Conservation (phyloP, 305 asterid species). For the Andrographis paniculata region DNA sequence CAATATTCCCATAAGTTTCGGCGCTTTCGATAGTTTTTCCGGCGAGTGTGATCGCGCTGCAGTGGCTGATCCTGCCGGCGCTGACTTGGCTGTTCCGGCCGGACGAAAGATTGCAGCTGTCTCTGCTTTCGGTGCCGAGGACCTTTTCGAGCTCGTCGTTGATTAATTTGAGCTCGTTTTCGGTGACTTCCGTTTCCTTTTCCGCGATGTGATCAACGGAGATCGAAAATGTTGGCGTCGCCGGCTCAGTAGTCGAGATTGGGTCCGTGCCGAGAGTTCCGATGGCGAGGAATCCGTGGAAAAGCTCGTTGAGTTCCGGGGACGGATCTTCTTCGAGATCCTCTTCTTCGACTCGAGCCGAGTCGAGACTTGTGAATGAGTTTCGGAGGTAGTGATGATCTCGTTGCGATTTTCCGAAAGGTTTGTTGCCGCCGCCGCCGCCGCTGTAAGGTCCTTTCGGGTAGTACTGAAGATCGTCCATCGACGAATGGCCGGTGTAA, state of each 20-base stretch:
- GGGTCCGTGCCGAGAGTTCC: conserved; percentile 81
- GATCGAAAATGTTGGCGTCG: conserved; percentile 71
- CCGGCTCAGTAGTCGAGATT: conserved; percentile 38
- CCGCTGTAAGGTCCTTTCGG: conserved; percentile 36
- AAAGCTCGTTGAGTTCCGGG: conserved; percentile 55
- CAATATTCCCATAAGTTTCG: conserved; percentile 42
- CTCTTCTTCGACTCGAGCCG: conserved; percentile 43
- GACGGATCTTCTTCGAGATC: conserved; percentile 50
- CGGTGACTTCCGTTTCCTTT: conserved; percentile 74
- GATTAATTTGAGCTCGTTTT: conserved; percentile 66
- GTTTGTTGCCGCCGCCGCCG: conserved; percentile 37
- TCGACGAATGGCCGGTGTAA: conserved; percentile 51
- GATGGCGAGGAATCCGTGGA: conserved; percentile 91
- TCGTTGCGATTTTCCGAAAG: conserved; percentile 41
- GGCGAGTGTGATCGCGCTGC: conserved; percentile 53
- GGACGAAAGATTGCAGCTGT: conserved; percentile 42
- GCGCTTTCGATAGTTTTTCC: conserved; percentile 50
- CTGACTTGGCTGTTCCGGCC: conserved; percentile 77
- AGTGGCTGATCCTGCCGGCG: conserved; percentile 58
- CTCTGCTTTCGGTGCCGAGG: conserved; percentile 44
- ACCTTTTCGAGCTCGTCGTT: conserved; percentile 87
- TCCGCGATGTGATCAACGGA: conserved; percentile 69
- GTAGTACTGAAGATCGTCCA: conserved; percentile 63
- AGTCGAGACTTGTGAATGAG: conserved; percentile 60
- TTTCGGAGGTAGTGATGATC: conserved; percentile 48